Base-by-base conservation (phyloP, 2,329 filamentous ascomycete genomes). In the Beauveria rudraprayagi region DNA sequence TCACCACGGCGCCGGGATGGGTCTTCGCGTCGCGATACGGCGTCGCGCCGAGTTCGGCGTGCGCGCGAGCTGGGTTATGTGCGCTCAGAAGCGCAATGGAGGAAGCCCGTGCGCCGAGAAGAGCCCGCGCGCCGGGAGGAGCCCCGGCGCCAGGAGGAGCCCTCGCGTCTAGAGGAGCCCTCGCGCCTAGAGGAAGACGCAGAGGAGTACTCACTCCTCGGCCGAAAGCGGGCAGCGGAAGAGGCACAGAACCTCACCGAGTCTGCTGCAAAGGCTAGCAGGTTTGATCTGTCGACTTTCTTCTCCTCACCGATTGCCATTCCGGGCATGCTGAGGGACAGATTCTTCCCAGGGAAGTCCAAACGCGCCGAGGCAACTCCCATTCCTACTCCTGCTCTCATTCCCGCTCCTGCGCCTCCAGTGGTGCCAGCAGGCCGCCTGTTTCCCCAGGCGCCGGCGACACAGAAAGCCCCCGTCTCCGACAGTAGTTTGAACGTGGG, bases 301-400 rank as follows among this genome's bases (percentile, higher is more conserved):
- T 85, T 85, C 67, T 85, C 83, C 0, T 85, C 83, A 3, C 82
- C 83, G 1, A 77, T 78, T 5, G 67, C 70, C 1, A 69, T 77
- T 44, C 73, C 74, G 22, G 71, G 68, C 28, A 70, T 71, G 64
- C 52, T 75, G 41, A 71, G 67, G 2, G 66, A 69, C 6, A 73
- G 73, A 57, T 61, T 72, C 14, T 66, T 71, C n/a, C 67, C 70
- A 17, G 60, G 60, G 9, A 71, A 67, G 61, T 62, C 67, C 16
- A 62, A 60, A 8, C 52, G 65, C n/a, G 61, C 28, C 2, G 60
- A 56, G 24, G 56, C 66, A 3, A 47, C 61, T 43, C 65, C 64
- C 47, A 55, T 62, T n/a, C 24, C 60, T 19, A 30, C 41, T 4
- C 28, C 61, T 30, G 64, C 54, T 9, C 34, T 64, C 46, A 54